A percentile compares a stretch with the other conserved stretches of the same genome.
Conservation (phyloP, 2,329 filamentous ascomycete species). For the Cordyceps farinosa region DNA sequence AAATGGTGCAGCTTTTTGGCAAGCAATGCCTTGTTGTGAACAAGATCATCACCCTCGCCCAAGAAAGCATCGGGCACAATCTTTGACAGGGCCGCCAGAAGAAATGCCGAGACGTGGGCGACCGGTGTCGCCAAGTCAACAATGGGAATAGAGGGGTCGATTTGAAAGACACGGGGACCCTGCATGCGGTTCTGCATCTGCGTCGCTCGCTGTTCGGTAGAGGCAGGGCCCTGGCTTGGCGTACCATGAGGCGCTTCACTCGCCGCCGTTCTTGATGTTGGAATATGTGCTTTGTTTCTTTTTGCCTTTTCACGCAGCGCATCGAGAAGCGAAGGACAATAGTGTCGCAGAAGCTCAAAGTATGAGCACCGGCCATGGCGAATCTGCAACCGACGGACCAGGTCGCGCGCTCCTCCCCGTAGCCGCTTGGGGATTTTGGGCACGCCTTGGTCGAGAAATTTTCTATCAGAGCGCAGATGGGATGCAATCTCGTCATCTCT, state of each 20-base stretch:
- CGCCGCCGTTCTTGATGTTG: background rate
- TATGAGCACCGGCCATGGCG: conserved; percentile 76
- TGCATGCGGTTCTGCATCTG: background rate
- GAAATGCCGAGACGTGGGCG: conserved; percentile 78
- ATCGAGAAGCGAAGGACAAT: conserved; percentile 60
- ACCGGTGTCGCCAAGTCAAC: conserved; percentile 65
- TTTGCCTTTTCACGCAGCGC: background rate
- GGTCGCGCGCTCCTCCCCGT: conserved; percentile 53
- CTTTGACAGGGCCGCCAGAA: conserved; percentile 67
- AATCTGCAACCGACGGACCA: conserved; percentile 67
- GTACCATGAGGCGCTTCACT: background rate
- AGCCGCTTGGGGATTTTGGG: conserved; percentile 61
- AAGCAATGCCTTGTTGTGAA: conserved; percentile 59
- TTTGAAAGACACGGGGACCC: background rate
- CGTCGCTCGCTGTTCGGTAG: background rate
- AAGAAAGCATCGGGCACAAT: conserved; percentile 75
- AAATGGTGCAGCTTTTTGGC: conserved; percentile 73
- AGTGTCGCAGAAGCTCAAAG: conserved; percentile 69
- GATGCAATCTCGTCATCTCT: conserved; percentile 74
- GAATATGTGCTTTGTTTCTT: background rate
- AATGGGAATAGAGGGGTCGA: conserved; percentile 36
- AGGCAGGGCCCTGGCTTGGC: background rate
- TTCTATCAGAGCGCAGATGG: conserved; percentile 22
- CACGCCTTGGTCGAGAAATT: conserved; percentile 10
- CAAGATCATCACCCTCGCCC: conserved; percentile 53